These are phyloP conservation scores for Alternaria sp. DNA, from an alignment of 2,329 filamentous ascomycete genomes.

Conservation along the genomic window DNA sequence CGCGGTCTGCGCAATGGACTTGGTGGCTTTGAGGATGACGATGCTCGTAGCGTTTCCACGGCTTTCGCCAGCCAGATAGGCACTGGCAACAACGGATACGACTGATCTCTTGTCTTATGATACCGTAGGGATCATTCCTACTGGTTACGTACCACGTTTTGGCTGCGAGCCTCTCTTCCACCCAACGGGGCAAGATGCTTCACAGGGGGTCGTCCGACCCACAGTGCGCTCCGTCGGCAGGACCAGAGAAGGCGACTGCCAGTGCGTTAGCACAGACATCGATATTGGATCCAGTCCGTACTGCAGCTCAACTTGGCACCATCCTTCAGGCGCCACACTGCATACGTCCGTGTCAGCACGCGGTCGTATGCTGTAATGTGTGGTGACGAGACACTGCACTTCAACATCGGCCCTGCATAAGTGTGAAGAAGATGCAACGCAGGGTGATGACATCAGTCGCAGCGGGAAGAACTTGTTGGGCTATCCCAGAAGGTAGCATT, in stretches of 20 bases:
- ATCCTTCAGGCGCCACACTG: not conserved
- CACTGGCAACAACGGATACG: slow-evolving; percentile 66
- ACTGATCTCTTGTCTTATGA: slow-evolving; percentile 53
- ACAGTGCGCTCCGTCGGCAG: slow-evolving; percentile 2
- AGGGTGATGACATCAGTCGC: not conserved
- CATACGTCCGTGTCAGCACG: not conserved
- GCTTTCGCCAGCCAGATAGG: slow-evolving; percentile 96
- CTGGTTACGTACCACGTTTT: slow-evolving; percentile 9
- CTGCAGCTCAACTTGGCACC: too few species aligned
- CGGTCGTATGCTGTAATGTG: not conserved
- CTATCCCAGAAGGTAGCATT: not conserved
- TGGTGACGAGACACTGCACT: not conserved
- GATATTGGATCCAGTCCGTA: not conserved
- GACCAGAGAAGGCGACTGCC: slow-evolving; percentile 7
- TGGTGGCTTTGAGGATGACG: slow-evolving; percentile 74
- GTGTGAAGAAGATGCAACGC: not conserved
- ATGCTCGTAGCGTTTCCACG: slow-evolving; percentile 94
- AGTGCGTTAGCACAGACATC: slow-evolving; percentile 16
- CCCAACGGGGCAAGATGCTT: slow-evolving; percentile 5
- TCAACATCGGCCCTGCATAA: not conserved
- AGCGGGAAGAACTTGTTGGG: too few species aligned
- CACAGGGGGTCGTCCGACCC: not conserved
- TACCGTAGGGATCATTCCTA: slow-evolving; percentile 4
- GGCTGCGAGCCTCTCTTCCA: slow-evolving; percentile 16
- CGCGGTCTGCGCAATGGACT: slow-evolving; percentile 50